Conservation (phyloP, 2,329 filamentous ascomycete species). For the Fusarium virguliforme region DNA sequence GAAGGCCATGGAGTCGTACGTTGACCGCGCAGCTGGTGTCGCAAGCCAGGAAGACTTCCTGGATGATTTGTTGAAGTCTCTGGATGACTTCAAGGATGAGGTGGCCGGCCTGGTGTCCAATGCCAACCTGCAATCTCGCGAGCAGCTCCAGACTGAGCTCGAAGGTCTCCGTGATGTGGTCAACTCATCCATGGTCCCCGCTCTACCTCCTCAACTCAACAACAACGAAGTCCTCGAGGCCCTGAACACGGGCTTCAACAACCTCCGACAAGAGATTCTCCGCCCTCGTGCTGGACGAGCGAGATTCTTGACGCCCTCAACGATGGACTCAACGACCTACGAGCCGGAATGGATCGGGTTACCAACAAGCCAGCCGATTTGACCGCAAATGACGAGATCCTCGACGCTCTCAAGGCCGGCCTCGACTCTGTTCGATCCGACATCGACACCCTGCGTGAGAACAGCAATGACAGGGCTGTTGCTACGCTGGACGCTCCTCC, state of each 20-base stretch:
- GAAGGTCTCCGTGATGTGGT: slow-evolving; percentile 86
- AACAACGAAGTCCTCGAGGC: slow-evolving; percentile 80
- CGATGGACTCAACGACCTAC: slow-evolving; percentile 85
- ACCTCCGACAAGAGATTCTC: slow-evolving; percentile 82
- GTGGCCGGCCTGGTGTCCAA: slow-evolving; percentile 74
- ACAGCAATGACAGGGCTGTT: slow-evolving; percentile 66
- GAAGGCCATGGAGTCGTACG: slow-evolving; percentile 84
- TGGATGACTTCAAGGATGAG: slow-evolving; percentile 78
- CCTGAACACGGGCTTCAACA: slow-evolving; percentile 80
- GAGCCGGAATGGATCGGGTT: slow-evolving; percentile 82
- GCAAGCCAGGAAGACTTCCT: slow-evolving; percentile 85
- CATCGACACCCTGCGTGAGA: slow-evolving; percentile 82
- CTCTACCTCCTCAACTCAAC: slow-evolving; percentile 60
- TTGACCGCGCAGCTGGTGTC: slow-evolving; percentile 79
- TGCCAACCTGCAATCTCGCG: slow-evolving; percentile 64
- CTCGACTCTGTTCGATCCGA: slow-evolving; percentile 83
- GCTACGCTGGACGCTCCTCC: slow-evolving; percentile 52
- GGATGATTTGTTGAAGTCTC: slow-evolving; percentile 74
- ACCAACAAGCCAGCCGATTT: slow-evolving; percentile 85
- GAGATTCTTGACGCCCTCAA: slow-evolving; percentile 93
- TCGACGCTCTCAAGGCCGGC: slow-evolving; percentile 89
- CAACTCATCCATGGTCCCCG: slow-evolving; percentile 77
- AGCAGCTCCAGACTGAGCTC: slow-evolving; percentile 85
- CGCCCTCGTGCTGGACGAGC: slow-evolving; percentile 77
- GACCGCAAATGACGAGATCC: slow-evolving; percentile 89